phyloP scores from a whole-genome alignment of 2,329 filamentous ascomycete genomes.

The Monosporascus cannonballus region DNA sequence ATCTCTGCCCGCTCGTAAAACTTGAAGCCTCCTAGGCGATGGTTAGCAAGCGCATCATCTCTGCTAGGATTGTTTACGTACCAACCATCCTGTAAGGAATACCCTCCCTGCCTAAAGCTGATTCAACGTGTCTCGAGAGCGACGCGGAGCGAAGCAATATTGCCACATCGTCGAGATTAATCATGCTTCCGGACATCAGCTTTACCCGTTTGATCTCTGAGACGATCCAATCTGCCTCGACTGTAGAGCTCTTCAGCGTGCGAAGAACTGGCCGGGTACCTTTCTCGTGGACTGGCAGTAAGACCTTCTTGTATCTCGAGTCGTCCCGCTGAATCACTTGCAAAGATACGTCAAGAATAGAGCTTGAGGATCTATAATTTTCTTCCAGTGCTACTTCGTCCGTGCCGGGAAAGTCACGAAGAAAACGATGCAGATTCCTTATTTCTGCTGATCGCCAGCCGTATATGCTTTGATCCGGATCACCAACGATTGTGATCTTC shows the following conservation, averaged over 20 bases:
- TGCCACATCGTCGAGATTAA: constrained; percentile 73
- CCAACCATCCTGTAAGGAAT: constrained; percentile 91
- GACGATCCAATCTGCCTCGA: constrained; percentile 85
- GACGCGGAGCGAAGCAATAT: constrained; percentile 81
- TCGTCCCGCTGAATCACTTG: constrained; percentile 88
- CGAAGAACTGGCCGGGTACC: constrained; percentile 78
- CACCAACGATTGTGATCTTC: constrained; percentile 89
- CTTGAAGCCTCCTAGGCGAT: constrained; percentile 57
- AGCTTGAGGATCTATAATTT: constrained; percentile 88
- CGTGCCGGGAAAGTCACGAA: constrained; percentile 69
- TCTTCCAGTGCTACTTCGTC: constrained; percentile 82
- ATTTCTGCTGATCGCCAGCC: constrained; percentile 92
- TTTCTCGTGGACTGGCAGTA: constrained; percentile 73
- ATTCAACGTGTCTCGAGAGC: constrained; percentile 81
- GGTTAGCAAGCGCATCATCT: constrained; percentile 4
- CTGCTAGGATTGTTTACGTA: constrained; percentile 16
- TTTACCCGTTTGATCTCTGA: constrained; percentile 69
- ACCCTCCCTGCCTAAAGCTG: constrained; percentile 70
- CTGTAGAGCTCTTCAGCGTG: constrained; percentile 59
- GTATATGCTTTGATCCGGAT: constrained; percentile 97
- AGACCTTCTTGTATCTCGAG: constrained; percentile 69
- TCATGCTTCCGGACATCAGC: constrained; percentile 64
- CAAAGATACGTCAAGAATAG: constrained; percentile 74
- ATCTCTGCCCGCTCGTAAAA: constrained; percentile 93
- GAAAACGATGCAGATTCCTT: constrained; percentile 75